phyloP scores from a whole-genome alignment of 768 basidiomycete genomes.

The Termitomyces sp. region DNA sequence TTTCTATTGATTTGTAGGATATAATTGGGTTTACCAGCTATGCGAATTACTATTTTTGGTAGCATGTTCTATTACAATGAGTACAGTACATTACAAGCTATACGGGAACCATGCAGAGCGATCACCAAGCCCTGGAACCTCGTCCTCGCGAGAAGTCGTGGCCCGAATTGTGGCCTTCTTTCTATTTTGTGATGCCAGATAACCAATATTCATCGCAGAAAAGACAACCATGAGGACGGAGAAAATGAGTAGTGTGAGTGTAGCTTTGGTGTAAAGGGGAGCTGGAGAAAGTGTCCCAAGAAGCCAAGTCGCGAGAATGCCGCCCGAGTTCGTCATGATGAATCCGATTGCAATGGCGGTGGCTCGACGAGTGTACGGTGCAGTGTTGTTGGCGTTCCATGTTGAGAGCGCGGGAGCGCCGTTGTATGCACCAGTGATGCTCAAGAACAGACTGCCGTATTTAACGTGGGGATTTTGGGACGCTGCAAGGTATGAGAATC shows the following conservation, averaged over 20 bases:
- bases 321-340: constrained; percentile 53
- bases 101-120: constrained; percentile 51
- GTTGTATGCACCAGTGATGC: constrained; percentile 46
- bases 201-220: constrained; percentile 29
- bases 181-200: constrained; percentile 37
- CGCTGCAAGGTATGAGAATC: constrained; percentile 15
- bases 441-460: constrained; percentile 54
- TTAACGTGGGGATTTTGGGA: constrained; percentile 33
- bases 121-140: constrained; percentile 39
- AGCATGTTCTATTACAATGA: neutral
- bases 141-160: constrained; percentile 24
- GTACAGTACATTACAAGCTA: constrained; percentile 26
- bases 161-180: constrained; percentile 35
- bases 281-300: constrained; percentile 43
- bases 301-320: constrained; percentile 58
- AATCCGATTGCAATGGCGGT: constrained; percentile 53
- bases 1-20: neutral
- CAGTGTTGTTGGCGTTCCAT: constrained; percentile 59
- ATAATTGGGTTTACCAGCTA: neutral
- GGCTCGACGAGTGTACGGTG: constrained; percentile 50
- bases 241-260: constrained; percentile 33
- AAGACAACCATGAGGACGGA: constrained; percentile 34
- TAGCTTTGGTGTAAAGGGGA: constrained; percentile 45
- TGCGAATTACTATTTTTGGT: neutral
- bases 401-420: constrained; percentile 47